phyloP scores from a whole-genome alignment of 495 filamentous ascomycete species.

The Daldinia childiae region DNA sequence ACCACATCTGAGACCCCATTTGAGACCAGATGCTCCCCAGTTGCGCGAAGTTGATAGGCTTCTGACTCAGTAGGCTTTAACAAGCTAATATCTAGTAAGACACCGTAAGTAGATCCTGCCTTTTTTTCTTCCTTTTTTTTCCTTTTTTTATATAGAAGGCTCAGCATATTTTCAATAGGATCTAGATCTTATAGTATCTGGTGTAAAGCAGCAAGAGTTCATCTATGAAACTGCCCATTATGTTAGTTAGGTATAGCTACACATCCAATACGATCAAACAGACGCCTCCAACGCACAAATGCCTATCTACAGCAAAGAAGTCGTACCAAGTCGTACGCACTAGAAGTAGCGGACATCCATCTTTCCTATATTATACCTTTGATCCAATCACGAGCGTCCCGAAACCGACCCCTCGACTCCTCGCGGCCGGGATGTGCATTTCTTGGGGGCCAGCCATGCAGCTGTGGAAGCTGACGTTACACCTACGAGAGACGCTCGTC shows the following conservation, averaged over 20 bases:
- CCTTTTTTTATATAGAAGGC: too few relatives aligned
- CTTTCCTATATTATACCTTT: conserved; percentile 1
- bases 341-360: conserved; percentile 32
- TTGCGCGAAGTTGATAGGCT: conserved; percentile 6
- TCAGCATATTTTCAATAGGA: too few relatives aligned
- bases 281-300: conserved; percentile 18
- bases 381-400: conserved; percentile 25
- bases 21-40: conserved; percentile 12
- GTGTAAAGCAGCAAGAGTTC: neutral
- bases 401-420: conserved; percentile 11
- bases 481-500: conserved; percentile 27
- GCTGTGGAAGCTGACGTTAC: conserved; percentile 30
- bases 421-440: conserved; percentile 14
- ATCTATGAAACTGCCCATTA: neutral
- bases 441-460: conserved; percentile 36
- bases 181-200: too few relatives aligned
- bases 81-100: neutral
- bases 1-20: conserved; percentile 17
- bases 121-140: too few relatives aligned
- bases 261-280: conserved; percentile 16
- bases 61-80: too few relatives aligned
- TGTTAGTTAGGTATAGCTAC: conserved; percentile 1
- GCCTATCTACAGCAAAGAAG: conserved; percentile 2
- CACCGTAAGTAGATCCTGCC: too few relatives aligned
- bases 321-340: conserved; percentile 26